Conservation (phyloP, 139 green algal species). For the Zygnema cylindricum region DNA sequence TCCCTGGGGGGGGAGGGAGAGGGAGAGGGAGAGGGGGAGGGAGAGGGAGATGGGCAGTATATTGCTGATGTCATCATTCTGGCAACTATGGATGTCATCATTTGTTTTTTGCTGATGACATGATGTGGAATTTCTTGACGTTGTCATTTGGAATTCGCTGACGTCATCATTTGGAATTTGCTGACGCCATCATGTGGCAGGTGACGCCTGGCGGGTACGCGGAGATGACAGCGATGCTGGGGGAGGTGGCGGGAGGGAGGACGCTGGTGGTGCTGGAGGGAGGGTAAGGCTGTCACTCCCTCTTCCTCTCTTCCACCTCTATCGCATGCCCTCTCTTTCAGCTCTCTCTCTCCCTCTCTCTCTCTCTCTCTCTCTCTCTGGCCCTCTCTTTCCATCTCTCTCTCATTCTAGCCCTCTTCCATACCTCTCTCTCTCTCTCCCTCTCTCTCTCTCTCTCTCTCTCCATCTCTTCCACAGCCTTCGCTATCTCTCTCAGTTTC, state of each 20-base stretch:
- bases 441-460: not conserved
- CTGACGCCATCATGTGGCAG: too few species aligned
- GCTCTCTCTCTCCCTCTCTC: too few species aligned
- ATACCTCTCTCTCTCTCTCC: not conserved
- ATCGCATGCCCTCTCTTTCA: too few species aligned
- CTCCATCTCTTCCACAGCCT: too few species aligned
- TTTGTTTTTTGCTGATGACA: not conserved
- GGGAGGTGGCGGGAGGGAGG: conserved; percentile 20
- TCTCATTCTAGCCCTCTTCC: conserved; percentile 25
- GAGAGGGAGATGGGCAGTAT: not conserved
- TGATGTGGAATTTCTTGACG: not conserved
- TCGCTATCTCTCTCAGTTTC: too few species aligned
- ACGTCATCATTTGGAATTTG: too few species aligned
- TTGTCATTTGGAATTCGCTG: too few species aligned
- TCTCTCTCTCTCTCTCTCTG: conserved; percentile 5
- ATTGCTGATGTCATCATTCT: not conserved
- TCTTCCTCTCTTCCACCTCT: too few species aligned
- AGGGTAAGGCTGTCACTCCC: too few species aligned
- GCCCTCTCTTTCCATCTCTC: conserved; percentile 22
- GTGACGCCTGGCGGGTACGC: conserved; percentile 61
- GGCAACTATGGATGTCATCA: not conserved
- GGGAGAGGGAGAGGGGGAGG: not conserved
- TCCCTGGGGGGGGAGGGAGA: not conserved
- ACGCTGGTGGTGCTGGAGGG: conserved; percentile 65
- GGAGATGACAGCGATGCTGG: conserved; percentile 63